Evolutionary conservation across 1,284 basidiomycete genomes (phyloP), one percentile per base, ranked within the genome.

Genomic region (Hypsizygus ulmarius): DNA sequence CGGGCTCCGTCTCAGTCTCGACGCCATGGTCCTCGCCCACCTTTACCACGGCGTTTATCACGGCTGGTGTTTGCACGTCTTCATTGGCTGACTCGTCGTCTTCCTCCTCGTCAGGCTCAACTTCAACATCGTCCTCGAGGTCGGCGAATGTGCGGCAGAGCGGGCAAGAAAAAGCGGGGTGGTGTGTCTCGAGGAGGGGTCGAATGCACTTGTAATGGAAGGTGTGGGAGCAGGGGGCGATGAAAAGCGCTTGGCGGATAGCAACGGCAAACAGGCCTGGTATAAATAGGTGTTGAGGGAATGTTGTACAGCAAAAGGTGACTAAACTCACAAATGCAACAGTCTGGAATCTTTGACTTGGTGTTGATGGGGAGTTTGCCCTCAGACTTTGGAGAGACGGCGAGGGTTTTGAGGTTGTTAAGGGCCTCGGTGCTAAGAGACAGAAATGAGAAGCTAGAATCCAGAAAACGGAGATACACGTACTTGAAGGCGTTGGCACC

Each of bases 191-290:
- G 36, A 99, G 78, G 12, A 98, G 75, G 0, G 94, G 95, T 0
- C 93, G 83, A 56, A 99, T 96, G 68, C 97, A 99, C 69, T 98
- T 98, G 81, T 91, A 98, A 70, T 97, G 96, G 75, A 97, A 97
- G 0, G 95, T 87, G 69, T 98, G 96, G 5, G 93, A 96, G 67
- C 93, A 95, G 0, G 93, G 93, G 27, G 95, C 94, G 63, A 99
- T 96, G 73, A 99, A 99, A 19, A 99, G 80, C 0, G 94, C 90
- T 69, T 99, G 96, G 54, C 89, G 92, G 58, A 98, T 95, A 0
- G 91, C 90, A 3, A 99, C 94, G 3, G 85, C 77, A 72, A 97
- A 98, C 14, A 99, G 77, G 64, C 88, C 88, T 91, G 53, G 21
- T 3, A 7, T 27, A 8, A 43, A 29, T n/a, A 33, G 27, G 37